phyloP scores from a whole-genome alignment of 2,329 filamentous ascomycete species.

The Ophiostoma sp. region DNA sequence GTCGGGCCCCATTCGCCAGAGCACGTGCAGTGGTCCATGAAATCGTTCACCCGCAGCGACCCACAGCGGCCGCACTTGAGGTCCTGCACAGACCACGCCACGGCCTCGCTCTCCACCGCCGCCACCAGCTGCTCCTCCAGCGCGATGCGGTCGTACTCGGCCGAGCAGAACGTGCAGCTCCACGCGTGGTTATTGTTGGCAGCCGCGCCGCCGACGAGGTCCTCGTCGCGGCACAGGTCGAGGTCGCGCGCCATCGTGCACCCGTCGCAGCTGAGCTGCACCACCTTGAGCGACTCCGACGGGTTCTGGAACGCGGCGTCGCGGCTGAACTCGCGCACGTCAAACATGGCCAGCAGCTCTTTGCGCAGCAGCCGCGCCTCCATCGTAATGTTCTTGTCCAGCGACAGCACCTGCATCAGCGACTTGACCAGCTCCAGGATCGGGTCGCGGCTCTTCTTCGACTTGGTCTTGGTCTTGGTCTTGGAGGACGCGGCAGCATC shows the following conservation, averaged over 20 bases:
- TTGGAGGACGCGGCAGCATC: slow-evolving; percentile 24
- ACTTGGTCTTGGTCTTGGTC: slow-evolving; percentile 20
- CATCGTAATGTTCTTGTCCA: slow-evolving; percentile 85
- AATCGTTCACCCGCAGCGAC: slow-evolving; percentile 79
- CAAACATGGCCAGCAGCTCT: slow-evolving; percentile 82
- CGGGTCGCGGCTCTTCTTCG: slow-evolving; percentile 53
- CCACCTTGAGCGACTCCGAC: slow-evolving; percentile 64
- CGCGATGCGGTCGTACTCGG: slow-evolving; percentile 68
- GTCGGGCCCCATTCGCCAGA: slow-evolving; percentile 77
- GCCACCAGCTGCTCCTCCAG: slow-evolving; percentile 80
- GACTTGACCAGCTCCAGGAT: slow-evolving; percentile 87
- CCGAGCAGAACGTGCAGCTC: slow-evolving; percentile 71
- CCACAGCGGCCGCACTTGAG: slow-evolving; percentile 69
- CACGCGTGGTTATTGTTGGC: slow-evolving; percentile 44
- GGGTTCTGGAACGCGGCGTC: slow-evolving; percentile 88
- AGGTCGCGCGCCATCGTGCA: slow-evolving; percentile 86
- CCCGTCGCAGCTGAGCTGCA: slow-evolving; percentile 77
- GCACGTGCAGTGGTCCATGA: slow-evolving; percentile 95
- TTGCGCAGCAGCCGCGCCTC: slow-evolving; percentile 85
- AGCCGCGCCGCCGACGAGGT: slow-evolving; percentile 50
- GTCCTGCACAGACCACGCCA: slow-evolving; percentile 85
- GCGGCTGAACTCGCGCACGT: slow-evolving; percentile 86
- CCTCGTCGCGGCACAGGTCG: slow-evolving; percentile 86
- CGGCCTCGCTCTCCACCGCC: slow-evolving; percentile 66
- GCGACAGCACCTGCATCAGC: slow-evolving; percentile 83